phyloP scores from a whole-genome alignment of 1,139 yeast species.

The Yarrowia galli region DNA sequence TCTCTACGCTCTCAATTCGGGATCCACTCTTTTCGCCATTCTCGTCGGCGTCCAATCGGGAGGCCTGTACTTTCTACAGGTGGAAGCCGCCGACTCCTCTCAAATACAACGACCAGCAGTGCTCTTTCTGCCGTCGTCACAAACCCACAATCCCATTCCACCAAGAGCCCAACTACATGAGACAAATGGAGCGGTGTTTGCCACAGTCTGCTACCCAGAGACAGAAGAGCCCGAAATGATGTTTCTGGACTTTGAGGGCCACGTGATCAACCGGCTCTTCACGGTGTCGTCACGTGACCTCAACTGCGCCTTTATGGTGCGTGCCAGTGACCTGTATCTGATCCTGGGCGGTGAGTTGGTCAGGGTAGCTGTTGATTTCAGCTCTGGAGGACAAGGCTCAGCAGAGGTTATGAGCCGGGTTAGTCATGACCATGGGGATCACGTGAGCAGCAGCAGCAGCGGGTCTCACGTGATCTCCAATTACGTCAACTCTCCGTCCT shows the following conservation, averaged over 20 bases:
- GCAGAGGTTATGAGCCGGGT: not conserved
- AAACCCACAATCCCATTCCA: slow-evolving; percentile 15
- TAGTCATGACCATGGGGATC: not conserved
- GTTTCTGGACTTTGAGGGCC: slow-evolving; percentile 6
- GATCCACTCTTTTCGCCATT: slow-evolving; percentile 2
- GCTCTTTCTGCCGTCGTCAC: not conserved
- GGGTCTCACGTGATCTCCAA: not conserved
- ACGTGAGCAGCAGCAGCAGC: too few relatives aligned
- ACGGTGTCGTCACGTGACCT: slow-evolving; percentile 16
- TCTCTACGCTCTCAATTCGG: slow-evolving; percentile 1
- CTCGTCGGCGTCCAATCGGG: slow-evolving; percentile 4
- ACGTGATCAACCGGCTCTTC: not conserved
- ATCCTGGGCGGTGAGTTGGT: slow-evolving; percentile 9
- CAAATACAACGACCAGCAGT: not conserved
- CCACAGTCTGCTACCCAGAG: slow-evolving; percentile 4
- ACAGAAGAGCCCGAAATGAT: slow-evolving; percentile 1
- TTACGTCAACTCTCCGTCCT: not conserved
- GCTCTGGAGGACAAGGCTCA: not conserved
- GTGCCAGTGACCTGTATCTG: not conserved
- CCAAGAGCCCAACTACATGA: slow-evolving; percentile 17
- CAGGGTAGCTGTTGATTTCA: not conserved
- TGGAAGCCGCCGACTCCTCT: not conserved
- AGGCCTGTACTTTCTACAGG: slow-evolving; percentile 3
- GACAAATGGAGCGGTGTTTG: slow-evolving; percentile 18
- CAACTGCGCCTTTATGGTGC: slow-evolving; percentile 16